Conservation (phyloP, 441 rosid genomes). For the Jatropha podagrica region DNA sequence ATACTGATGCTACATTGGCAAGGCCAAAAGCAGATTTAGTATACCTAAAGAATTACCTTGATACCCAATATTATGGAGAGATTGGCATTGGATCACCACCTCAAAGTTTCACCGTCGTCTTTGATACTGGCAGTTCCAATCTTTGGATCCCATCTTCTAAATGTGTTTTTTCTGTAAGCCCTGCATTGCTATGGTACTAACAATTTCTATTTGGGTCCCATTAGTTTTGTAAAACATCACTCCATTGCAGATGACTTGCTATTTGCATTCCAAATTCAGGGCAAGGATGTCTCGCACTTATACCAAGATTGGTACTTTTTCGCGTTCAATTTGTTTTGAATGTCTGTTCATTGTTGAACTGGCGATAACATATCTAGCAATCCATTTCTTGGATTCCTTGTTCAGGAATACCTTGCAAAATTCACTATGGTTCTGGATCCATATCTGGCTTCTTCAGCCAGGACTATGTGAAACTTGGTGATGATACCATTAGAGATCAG, state of each 20-base stretch:
- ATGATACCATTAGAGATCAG: constrained; percentile 42
- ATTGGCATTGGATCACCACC: constrained; percentile 73
- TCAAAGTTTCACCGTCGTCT: constrained; percentile 52
- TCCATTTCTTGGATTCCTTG: constrained; percentile 8
- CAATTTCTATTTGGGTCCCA: not conserved
- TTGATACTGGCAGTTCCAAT: constrained; percentile 67
- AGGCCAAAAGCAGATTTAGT: constrained; percentile 37
- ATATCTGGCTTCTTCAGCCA: constrained; percentile 56
- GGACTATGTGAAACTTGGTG: constrained; percentile 54
- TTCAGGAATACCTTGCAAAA: constrained; percentile 52
- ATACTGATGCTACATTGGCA: not conserved
- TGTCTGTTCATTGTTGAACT: not conserved
- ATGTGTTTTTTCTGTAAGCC: constrained; percentile 56
- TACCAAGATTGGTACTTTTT: constrained; percentile 53
- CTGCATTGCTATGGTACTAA: not conserved
- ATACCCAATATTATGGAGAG: constrained; percentile 86
- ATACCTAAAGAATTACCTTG: constrained; percentile 69
- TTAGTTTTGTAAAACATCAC: constrained; percentile 10
- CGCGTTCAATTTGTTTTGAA: constrained; percentile 1
- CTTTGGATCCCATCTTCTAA: constrained; percentile 73
- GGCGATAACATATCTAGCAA: not conserved
- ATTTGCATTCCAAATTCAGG: constrained; percentile 51
- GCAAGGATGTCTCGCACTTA: constrained; percentile 53
- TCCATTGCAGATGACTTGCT: constrained; percentile 56
- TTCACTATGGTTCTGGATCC: constrained; percentile 44